Evolutionary conservation across 495 filamentous ascomycete species (phyloP).

Genomic region (Trichocladium uniseriatum): DNA sequence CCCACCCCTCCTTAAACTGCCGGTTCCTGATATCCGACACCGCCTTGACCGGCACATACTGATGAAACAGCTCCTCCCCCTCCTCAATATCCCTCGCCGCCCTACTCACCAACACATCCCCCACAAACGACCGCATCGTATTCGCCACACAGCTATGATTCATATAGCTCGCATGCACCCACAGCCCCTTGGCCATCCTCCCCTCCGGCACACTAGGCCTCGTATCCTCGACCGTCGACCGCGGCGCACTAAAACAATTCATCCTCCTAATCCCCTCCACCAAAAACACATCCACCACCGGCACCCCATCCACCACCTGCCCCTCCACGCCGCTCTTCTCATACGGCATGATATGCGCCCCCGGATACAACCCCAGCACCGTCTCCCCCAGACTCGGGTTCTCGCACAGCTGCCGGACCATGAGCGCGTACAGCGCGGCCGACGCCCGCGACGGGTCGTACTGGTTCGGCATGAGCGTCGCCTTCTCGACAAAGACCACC

Average conservation of each 20-base stretch:
- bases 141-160: slow-evolving; percentile 52
- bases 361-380: slow-evolving; percentile 36
- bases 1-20: slow-evolving; percentile 33
- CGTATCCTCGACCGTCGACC: slow-evolving; percentile 31
- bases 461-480: slow-evolving; percentile 34
- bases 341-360: slow-evolving; percentile 23
- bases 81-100: slow-evolving; percentile 38
- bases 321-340: slow-evolving; percentile 24
- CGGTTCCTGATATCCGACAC: slow-evolving; percentile 7
- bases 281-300: slow-evolving; percentile 45
- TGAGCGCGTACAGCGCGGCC: slow-evolving; percentile 32
- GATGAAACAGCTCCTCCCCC: slow-evolving; percentile 43
- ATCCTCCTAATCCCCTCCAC: slow-evolving; percentile 36
- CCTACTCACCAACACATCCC: slow-evolving; percentile 49
- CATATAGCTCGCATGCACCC: slow-evolving; percentile 43
- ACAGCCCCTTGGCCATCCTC: slow-evolving; percentile 38
- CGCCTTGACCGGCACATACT: slow-evolving; percentile 26
- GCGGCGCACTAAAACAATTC: slow-evolving; percentile 43
- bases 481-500: slow-evolving; percentile 46
- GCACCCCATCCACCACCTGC: slow-evolving; percentile 33
- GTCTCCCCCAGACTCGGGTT: slow-evolving; percentile 38
- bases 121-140: slow-evolving; percentile 43
- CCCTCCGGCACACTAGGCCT: slow-evolving; percentile 15
- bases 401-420: slow-evolving; percentile 39
- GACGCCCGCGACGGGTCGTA: slow-evolving; percentile 27